These are phyloP conservation scores for Phytophthora pisi DNA, from an alignment of 352 stramenopile species.

Conservation along the genomic window DNA sequence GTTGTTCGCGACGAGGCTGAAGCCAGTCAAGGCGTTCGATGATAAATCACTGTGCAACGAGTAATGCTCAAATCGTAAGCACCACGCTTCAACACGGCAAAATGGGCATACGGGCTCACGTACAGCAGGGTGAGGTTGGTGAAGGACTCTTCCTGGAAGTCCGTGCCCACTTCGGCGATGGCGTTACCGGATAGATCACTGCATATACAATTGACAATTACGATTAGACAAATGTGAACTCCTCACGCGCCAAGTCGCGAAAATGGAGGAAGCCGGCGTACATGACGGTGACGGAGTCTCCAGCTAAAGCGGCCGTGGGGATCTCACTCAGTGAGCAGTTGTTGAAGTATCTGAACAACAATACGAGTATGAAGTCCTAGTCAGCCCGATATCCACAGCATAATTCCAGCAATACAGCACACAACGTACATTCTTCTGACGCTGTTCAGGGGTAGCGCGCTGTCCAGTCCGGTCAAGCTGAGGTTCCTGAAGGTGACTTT, in stretches of 20 bases:
- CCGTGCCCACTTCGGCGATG: constrained; percentile 37
- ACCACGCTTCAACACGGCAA: background rate
- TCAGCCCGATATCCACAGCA: constrained; percentile 2
- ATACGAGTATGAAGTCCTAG: background rate
- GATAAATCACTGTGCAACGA: constrained; percentile 45
- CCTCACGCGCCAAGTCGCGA: background rate
- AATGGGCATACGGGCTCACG: constrained; percentile 15
- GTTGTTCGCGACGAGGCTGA: constrained; percentile 42
- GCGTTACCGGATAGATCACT: constrained; percentile 52
- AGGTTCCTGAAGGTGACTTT: constrained; percentile 61
- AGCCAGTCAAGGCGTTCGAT: constrained; percentile 46
- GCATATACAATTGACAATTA: constrained; percentile 1
- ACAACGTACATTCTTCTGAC: constrained; percentile 55
- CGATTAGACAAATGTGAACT: constrained; percentile 5
- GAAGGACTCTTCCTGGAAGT: constrained; percentile 53
- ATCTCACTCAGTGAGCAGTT: constrained; percentile 74
- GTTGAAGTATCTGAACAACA: constrained; percentile 54
- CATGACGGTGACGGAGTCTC: constrained; percentile 49
- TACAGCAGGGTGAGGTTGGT: constrained; percentile 61
- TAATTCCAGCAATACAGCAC: background rate
- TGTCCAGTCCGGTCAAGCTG: constrained; percentile 50
- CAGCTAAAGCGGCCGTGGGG: constrained; percentile 52
- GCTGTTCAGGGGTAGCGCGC: constrained; percentile 57
- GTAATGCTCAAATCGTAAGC: constrained; percentile 8
- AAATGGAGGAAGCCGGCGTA: constrained; percentile 16